These are phyloP conservation scores for Phytophthora kernoviae DNA, from an alignment of 352 stramenopile genomes.

Conservation along the genomic window DNA sequence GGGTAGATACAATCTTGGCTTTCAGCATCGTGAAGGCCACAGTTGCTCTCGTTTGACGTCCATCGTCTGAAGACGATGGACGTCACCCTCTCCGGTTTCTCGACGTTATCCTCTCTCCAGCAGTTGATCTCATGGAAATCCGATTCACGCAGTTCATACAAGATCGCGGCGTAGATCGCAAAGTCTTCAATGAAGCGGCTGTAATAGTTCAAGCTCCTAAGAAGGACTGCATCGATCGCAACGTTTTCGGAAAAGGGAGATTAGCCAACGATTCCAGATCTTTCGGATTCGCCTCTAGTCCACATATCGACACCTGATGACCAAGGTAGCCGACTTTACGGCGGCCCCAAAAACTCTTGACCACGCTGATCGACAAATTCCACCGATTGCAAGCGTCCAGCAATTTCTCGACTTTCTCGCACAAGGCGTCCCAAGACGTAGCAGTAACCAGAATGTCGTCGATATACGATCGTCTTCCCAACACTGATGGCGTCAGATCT, in stretches of 20 bases:
- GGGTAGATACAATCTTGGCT: no score
- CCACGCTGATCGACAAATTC: constrained; percentile 30
- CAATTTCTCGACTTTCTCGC: constrained; percentile 2
- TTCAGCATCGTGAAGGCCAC: no score
- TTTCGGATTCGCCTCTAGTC: constrained; percentile 15
- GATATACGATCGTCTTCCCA: constrained; percentile 30
- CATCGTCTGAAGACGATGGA: no score
- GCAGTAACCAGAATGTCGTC: constrained; percentile 27
- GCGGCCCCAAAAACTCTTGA: constrained; percentile 27
- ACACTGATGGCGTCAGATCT: not conserved
- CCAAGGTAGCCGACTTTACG: constrained; percentile 20
- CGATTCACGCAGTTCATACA: constrained; percentile 6
- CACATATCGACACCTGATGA: constrained; percentile 1
- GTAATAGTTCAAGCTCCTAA: constrained; percentile 29
- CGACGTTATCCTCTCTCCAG: no score
- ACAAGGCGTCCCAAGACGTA: constrained; percentile 16
- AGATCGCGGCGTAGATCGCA: constrained; percentile 10
- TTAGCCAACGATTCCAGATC: not conserved
- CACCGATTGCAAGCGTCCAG: constrained; percentile 20
- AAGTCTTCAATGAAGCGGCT: constrained; percentile 26
- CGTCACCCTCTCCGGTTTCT: no score
- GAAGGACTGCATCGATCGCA: constrained; percentile 25
- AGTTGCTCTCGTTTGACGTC: no score
- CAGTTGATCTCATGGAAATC: constrained; percentile 10
- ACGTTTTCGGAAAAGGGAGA: constrained; percentile 12